These are phyloP conservation scores for Gossypium laxum DNA, from an alignment of 441 rosid species.

Conservation along the genomic window DNA sequence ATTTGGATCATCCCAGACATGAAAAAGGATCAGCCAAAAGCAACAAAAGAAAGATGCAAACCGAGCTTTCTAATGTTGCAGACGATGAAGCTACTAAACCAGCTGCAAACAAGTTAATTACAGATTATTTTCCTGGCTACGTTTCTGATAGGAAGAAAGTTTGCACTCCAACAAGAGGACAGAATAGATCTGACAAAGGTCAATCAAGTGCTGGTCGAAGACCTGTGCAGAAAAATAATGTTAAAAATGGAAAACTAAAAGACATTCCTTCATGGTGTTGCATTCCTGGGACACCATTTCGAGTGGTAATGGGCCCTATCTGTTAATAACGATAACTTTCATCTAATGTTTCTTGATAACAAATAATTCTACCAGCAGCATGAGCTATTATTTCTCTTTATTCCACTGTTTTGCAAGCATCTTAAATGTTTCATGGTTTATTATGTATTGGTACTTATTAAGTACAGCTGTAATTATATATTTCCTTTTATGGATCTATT, in stretches of 20 bases:
- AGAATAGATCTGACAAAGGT: slow-evolving; percentile 21
- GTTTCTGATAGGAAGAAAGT: slow-evolving; percentile 28
- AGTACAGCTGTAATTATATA: not conserved
- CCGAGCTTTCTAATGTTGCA: slow-evolving; percentile 25
- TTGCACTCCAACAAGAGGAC: slow-evolving; percentile 25
- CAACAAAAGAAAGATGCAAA: slow-evolving; percentile 26
- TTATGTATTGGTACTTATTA: not conserved
- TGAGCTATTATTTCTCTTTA: not conserved
- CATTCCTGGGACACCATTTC: slow-evolving; percentile 73
- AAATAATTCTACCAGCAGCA: not conserved
- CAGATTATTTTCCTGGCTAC: slow-evolving; percentile 64
- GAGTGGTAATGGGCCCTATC: slow-evolving; percentile 53
- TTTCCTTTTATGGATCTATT: not conserved
- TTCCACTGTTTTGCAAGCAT: not conserved
- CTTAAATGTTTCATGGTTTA: not conserved
- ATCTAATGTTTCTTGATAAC: not conserved
- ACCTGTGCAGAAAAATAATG: slow-evolving; percentile 24
- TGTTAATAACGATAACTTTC: not conserved
- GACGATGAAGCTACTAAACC: slow-evolving; percentile 32
- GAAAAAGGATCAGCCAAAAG: slow-evolving; percentile 21
- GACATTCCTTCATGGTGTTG: slow-evolving; percentile 70
- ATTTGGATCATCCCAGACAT: slow-evolving; percentile 13
- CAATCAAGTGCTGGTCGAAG: slow-evolving; percentile 27
- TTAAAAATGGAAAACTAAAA: slow-evolving; percentile 38
- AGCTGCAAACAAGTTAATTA: slow-evolving; percentile 63